Conservation (phyloP, 1,139 yeast genomes). For the Suhomyces panamericanus region DNA sequence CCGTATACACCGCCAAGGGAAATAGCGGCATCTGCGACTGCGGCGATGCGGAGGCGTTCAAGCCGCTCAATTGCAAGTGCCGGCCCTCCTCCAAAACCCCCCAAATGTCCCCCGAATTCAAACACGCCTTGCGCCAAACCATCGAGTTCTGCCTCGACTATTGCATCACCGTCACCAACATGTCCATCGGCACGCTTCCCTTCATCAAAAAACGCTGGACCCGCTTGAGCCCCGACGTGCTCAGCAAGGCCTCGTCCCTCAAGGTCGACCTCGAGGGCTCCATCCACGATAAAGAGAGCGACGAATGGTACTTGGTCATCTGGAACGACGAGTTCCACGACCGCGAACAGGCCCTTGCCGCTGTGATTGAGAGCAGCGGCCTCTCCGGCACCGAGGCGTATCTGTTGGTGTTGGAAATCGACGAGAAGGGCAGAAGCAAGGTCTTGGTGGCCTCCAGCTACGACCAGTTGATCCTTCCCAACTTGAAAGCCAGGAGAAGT, state of each 20-base stretch:
- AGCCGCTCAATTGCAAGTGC: slow-evolving; percentile 53
- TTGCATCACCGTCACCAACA: slow-evolving; percentile 47
- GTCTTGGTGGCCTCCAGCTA: slow-evolving; percentile 24
- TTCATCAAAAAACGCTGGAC: slow-evolving; percentile 17
- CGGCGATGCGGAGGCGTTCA: slow-evolving; percentile 87
- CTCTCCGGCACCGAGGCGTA: slow-evolving; percentile 28
- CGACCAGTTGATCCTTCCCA: slow-evolving; percentile 23
- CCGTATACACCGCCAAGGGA: slow-evolving; percentile 51
- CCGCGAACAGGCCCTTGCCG: slow-evolving; percentile 46
- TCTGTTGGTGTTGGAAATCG: slow-evolving; percentile 37
- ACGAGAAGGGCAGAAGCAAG: slow-evolving; percentile 32
- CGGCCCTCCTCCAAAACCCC: neutral
- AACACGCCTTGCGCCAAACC: slow-evolving; percentile 27
- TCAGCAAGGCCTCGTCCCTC: slow-evolving; percentile 34
- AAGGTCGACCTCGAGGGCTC: slow-evolving; percentile 33
- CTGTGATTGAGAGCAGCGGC: slow-evolving; percentile 40
- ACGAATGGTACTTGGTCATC: slow-evolving; percentile 48
- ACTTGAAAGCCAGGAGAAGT: slow-evolving; percentile 40
- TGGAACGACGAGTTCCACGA: slow-evolving; percentile 80
- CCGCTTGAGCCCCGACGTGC: slow-evolving; percentile 23
- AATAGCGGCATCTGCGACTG: slow-evolving; percentile 82
- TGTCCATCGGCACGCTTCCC: slow-evolving; percentile 38
- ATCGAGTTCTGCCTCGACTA: slow-evolving; percentile 46
- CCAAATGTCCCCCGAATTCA: slow-evolving; percentile 13
- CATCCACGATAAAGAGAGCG: slow-evolving; percentile 28